Base-by-base conservation (phyloP, 2,329 filamentous ascomycete genomes). In the Stagonosporopsis vannaccii region DNA sequence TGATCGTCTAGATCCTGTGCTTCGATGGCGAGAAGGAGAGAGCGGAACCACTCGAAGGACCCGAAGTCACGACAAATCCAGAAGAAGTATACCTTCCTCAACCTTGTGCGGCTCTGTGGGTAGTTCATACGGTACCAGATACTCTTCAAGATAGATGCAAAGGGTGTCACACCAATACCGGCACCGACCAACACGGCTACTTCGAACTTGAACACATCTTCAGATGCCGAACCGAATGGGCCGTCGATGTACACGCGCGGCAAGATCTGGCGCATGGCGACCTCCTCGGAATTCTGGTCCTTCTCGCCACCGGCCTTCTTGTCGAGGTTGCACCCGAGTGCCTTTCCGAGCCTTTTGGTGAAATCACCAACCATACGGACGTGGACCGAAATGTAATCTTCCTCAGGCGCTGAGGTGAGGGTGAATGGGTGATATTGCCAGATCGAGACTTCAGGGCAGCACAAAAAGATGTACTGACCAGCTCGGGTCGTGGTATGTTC, bases 81-180 rank as follows among this genome's bases (percentile, higher is more conserved):
- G 84, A 95, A 92, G 81, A 95, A 95, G 81, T 95, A 96, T 22
- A 96, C 90, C 77, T 95, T 96, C 70, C 88, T 84, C 39, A 96
- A 82, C 4, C 90, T 84, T 2, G 90, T 93, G 79, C 89, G 90
- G 76, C 88, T 86, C 74, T 91, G 88, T 2, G 90, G 89, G 77
- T 91, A 93, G 82, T 92, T 94, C 88, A 94, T 92, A 45, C 91
- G 87, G 81, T 95, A 96, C 91, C 91, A 96, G 78, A 96, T 94
- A 49, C 89, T 92, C 82, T 96, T 96, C 71, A 84, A 72, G 44
- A 84, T 82, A 26, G 78, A 81, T 13, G 81, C 81, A 65, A 83
- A 83, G 6, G 80, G 79, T 11, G 81, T 82, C 4, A 83, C 80
- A 63, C 80, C 80, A 53, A 82, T 82, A 69, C 81, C 81, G 1